Evolutionary conservation across 2,329 filamentous ascomycete species (phyloP), one percentile per base, ranked within the genome.

Genomic region (Capronia epimyces): DNA sequence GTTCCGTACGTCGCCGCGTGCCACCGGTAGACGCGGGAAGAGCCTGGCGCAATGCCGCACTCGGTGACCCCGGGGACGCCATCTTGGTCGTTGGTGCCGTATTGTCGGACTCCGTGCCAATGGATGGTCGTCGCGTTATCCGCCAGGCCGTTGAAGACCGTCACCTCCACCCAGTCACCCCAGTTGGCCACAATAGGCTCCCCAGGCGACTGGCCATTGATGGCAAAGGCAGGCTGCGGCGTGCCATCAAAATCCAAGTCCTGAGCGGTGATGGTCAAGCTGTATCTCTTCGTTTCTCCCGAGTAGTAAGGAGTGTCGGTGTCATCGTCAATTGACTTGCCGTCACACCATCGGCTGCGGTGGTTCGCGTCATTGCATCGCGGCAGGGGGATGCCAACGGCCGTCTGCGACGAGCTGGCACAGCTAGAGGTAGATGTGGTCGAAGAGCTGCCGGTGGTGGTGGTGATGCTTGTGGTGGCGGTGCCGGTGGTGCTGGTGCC

Each of bases 171-270:
- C 25, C 56, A 67, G 60, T 83, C 80, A 32, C 80, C 80, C 79
- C 79, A 83, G 64, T 82, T 76, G 15, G 78, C 82, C 53, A 77
- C 75, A 47, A 89, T 80, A 12, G 75, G 70, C 1, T 85, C 85
- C 0, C 83, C 85, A 1, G 85, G 85, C 53, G 79, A 83, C 37
- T 80, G 75, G 7, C 78, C 79, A 63, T 86, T 84, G 63, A 86
- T 84, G 27, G 83, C 79, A 46, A 89, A 78, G 72, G 84, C 61
- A 6, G 71, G 69, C 8, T 76, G 69, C 15, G 69, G 69, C 34
- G 43, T 50, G 37, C 56, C 58, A 36, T 59, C 57, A 37, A 52
- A 55, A 45, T 55, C 37, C 12, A 53, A 24, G 9, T 24, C 15
- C 22, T 32, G 39, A 3, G 45, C 34, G 10, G 52, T 54, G 32